Conservation (phyloP, 192 early-diverging fungal genomes). For the Paraglomus occultum region DNA sequence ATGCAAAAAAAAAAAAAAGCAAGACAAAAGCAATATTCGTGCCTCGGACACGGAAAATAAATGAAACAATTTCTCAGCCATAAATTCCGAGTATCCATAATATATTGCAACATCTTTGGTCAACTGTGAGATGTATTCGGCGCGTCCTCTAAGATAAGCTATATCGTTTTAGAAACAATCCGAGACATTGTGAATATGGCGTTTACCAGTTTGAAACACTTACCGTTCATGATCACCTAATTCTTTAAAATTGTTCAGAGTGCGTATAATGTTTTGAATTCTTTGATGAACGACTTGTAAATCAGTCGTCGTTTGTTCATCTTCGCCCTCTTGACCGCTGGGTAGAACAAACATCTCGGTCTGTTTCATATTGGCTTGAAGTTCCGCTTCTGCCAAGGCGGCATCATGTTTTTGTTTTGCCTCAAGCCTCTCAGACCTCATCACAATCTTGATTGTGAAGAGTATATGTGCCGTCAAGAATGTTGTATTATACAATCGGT, state of each 20-base stretch:
- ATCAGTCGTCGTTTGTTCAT: conserved; percentile 63
- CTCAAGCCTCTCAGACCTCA: conserved; percentile 65
- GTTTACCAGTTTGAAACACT: background rate
- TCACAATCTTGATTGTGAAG: conserved; percentile 76
- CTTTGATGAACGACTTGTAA: conserved; percentile 75
- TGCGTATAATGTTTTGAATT: conserved; percentile 87
- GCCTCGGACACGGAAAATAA: conserved; percentile 85
- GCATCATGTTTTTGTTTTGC: conserved; percentile 65
- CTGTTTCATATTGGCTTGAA: conserved; percentile 76
- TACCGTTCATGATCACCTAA: conserved; percentile 70
- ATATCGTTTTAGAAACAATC: background rate
- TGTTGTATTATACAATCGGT: conserved; percentile 43
- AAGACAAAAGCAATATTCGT: background rate
- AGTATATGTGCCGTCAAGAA: conserved; percentile 45
- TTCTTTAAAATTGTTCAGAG: conserved; percentile 87
- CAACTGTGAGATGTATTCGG: conserved; percentile 85
- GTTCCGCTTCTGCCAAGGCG: conserved; percentile 64
- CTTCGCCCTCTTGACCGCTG: conserved; percentile 62
- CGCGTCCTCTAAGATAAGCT: conserved; percentile 52
- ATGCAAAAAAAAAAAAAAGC: conserved; percentile 3
- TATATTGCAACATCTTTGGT: conserved; percentile 88
- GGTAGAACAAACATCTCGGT: conserved; percentile 68
- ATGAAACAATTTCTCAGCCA: conserved; percentile 89
- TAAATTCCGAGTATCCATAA: conserved; percentile 93
- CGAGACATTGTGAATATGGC: background rate